Conservation (phyloP, 768 basidiomycete genomes). For the Leucosporidium scottii region DNA sequence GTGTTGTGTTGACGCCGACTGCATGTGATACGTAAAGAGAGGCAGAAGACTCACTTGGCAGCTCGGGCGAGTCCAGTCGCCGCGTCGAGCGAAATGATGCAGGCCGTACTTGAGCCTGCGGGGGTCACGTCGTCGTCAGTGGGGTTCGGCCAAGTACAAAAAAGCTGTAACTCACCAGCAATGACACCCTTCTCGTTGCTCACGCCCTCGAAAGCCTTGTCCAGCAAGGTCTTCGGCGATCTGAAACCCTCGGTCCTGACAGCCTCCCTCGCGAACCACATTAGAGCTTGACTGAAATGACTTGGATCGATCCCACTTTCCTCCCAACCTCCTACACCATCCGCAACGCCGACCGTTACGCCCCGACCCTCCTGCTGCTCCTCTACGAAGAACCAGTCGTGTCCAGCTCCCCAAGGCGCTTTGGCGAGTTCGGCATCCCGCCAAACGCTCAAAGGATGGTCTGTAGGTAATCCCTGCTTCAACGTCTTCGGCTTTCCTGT, state of each 20-base stretch:
- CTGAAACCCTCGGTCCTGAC: neutral
- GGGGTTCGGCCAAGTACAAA: neutral
- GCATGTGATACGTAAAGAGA: too few species aligned
- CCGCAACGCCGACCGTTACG: constrained; percentile 18
- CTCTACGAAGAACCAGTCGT: constrained; percentile 23
- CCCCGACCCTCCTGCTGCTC: neutral
- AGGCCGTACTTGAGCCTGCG: constrained; percentile 26
- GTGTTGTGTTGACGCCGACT: too few species aligned
- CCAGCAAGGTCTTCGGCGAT: constrained; percentile 1
- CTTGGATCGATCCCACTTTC: constrained; percentile 76
- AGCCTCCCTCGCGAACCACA: constrained; percentile 44
- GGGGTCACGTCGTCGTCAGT: rapidly evolving
- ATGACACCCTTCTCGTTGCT: constrained; percentile 15
- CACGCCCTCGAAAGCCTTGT: constrained; percentile 20
- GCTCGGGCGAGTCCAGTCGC: constrained; percentile 20
- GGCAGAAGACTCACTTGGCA: constrained; percentile 15
- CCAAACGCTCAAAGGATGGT: constrained; percentile 5
- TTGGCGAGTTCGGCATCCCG: constrained; percentile 11
- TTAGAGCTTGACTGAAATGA: constrained; percentile 80
- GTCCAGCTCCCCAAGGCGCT: constrained; percentile 20
- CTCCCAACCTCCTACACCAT: constrained; percentile 52
- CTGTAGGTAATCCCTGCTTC: too few species aligned
- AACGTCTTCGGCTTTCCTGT: too few species aligned
- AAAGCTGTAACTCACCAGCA: constrained; percentile 12
- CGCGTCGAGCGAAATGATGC: constrained; percentile 17